phyloP scores from a whole-genome alignment of 805 yeast species.

The Candida ovalis region DNA sequence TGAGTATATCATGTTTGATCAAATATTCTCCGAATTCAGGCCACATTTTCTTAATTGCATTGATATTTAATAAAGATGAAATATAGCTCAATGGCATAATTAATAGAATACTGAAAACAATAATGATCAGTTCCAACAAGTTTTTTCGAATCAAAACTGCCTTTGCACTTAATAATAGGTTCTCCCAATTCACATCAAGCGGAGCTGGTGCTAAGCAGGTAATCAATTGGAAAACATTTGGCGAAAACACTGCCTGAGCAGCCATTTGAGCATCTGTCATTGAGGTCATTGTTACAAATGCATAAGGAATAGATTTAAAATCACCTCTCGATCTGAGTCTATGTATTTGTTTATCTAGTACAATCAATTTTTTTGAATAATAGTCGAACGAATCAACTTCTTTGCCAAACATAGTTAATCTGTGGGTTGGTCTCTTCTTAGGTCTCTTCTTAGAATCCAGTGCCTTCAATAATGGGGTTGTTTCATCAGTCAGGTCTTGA shows the following conservation, averaged over 20 bases:
- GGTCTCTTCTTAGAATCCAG: slow-evolving; percentile 11
- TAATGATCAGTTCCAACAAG: slow-evolving; percentile 35
- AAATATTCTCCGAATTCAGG: slow-evolving; percentile 55
- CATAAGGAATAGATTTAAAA: slow-evolving; percentile 42
- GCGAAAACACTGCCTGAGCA: slow-evolving; percentile 93
- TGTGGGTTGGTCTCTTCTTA: slow-evolving; percentile 22
- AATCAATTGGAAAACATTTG: slow-evolving; percentile 78
- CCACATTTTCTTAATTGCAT: slow-evolving; percentile 54
- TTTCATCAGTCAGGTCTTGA: slow-evolving; percentile 5
- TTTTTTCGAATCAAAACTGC: slow-evolving; percentile 34
- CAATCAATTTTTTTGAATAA: slow-evolving; percentile 33
- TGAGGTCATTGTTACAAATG: slow-evolving; percentile 87
- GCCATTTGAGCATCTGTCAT: slow-evolving; percentile 97
- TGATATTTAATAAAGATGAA: slow-evolving; percentile 52
- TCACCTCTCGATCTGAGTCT: slow-evolving; percentile 28
- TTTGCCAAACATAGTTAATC: slow-evolving; percentile 23
- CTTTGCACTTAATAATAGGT: slow-evolving; percentile 39
- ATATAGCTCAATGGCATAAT: slow-evolving; percentile 55
- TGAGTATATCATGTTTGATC: slow-evolving; percentile 45
- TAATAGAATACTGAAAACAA: slow-evolving; percentile 47
- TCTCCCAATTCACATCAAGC: slow-evolving; percentile 84
- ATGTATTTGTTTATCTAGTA: slow-evolving; percentile 38
- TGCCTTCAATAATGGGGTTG: slow-evolving; percentile 21
- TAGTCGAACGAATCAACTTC: slow-evolving; percentile 32
- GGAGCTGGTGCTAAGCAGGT: slow-evolving; percentile 94